Base-by-base conservation (phyloP, 352 stramenopile genomes). In the Pythium rishiriense region DNA sequence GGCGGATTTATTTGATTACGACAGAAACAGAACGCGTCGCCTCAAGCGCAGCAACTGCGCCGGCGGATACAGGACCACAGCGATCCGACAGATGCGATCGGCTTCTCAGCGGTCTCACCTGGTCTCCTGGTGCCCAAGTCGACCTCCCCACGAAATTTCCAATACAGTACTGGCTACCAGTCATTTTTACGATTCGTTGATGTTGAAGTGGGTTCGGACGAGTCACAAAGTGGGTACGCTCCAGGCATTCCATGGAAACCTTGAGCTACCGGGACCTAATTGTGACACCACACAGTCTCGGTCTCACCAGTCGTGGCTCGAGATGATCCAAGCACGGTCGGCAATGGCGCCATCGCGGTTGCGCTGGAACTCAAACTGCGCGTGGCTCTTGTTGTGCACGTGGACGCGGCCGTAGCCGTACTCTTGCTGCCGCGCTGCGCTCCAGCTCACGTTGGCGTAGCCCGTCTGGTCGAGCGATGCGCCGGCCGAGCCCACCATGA, bases 401-500 rank as follows among this genome's bases (percentile, higher is more conserved):
- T 74, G 67, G 12, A 74, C 28, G 41, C 67, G 67, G 21, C 62
- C 67, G 49, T 74, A 74, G n/a, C 67, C 67, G 48, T 70, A 74
- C 41, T 66, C 58, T 24, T 62, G 43, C 35, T 59, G 49, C 22
- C 48, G 43, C 12, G 46, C 52, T 39, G 49, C 62, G 24, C 51
- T 26, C 68, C 68, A 74, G 7, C 57, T 51, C 35, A 69, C 62
- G 31, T 64, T 29, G 39, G 58, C 63, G 54, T 64, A 69, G 1
- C 46, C 33, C 6, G 50, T 24, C 5, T 61, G 47, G 52, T 74
- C 68, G 2, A 74, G 21, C 24, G 58, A 52, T 15, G 65, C 65
- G 6, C 68, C 68, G 7, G 57, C 68, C 45, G 68, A 71, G 45
- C 68, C 68, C 26, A 74, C 60, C 68, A 74, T 74, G 53, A 74